Evolutionary conservation across 768 basidiomycete genomes (phyloP).

Genomic region (Rhizopogon salebrosus): DNA sequence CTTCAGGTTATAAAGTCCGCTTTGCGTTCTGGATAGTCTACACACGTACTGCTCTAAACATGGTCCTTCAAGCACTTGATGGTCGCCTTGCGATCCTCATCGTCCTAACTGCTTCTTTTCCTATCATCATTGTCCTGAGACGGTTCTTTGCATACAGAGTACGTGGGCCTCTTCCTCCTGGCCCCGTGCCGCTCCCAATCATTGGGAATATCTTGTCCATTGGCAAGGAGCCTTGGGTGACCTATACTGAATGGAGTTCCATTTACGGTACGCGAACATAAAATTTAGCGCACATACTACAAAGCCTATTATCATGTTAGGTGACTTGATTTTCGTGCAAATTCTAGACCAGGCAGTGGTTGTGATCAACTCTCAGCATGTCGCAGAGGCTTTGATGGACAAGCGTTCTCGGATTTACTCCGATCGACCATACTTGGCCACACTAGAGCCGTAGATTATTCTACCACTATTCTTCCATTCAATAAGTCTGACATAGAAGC

Average conservation of each 20-base stretch:
- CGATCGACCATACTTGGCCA: conserved; percentile 1
- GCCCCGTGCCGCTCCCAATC: conserved; percentile 1
- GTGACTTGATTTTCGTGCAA: neutral
- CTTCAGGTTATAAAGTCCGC: too few species aligned
- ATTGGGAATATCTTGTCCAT: conserved; percentile 1
- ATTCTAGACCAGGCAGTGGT: neutral
- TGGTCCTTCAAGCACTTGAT: neutral
- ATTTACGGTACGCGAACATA: neutral
- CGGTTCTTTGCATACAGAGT: neutral
- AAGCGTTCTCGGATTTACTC: too few species aligned
- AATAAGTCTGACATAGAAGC: neutral
- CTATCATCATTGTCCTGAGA: neutral
- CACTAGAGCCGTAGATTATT: neutral
- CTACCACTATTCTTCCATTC: too few species aligned
- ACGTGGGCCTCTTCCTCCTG: conserved; percentile 1
- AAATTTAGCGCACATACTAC: too few species aligned
- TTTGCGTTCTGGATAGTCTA: neutral
- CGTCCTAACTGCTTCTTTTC: neutral
- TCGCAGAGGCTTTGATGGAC: neutral
- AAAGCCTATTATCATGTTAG: neutral
- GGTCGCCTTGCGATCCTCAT: neutral
- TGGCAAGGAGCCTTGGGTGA: neutral
- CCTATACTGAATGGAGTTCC: neutral
- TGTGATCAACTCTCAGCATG: neutral
- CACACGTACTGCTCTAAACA: neutral